phyloP scores from a whole-genome alignment of 257 asterid genomes.

The Solanum etuberosum region DNA sequence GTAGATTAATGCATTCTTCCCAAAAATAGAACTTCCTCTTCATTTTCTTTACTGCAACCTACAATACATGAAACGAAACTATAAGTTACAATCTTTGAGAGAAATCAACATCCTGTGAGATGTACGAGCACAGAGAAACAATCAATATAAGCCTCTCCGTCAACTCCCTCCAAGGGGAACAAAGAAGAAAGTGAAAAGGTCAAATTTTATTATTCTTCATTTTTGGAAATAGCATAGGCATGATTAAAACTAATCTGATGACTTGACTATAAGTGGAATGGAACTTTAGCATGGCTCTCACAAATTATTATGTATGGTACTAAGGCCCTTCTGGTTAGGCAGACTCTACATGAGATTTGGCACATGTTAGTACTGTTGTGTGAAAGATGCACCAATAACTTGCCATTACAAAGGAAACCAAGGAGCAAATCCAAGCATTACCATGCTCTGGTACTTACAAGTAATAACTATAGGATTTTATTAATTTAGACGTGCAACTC shows the following conservation, averaged over 20 bases:
- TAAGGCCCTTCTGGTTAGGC: not conserved
- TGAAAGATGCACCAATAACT: not conserved
- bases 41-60: constrained; percentile 97
- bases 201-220: not conserved
- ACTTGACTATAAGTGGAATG: not conserved
- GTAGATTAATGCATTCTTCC: constrained; percentile 79
- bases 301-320: not conserved
- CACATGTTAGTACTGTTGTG: not conserved
- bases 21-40: constrained; percentile 78
- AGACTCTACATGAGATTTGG: not conserved
- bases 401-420: not conserved
- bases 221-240: not conserved
- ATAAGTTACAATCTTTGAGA: not conserved
- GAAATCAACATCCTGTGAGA: not conserved
- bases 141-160: not conserved
- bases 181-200: not conserved
- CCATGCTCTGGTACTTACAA: not conserved
- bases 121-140: not conserved
- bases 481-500: not conserved
- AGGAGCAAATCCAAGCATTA: not conserved
- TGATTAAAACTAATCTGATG: not conserved
- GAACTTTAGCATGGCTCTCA: not conserved
- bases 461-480: not conserved
- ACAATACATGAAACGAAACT: constrained; percentile 1
- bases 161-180: not conserved